phyloP scores from a whole-genome alignment of 1,284 basidiomycete genomes.

The Ganoderma resinaceum region DNA sequence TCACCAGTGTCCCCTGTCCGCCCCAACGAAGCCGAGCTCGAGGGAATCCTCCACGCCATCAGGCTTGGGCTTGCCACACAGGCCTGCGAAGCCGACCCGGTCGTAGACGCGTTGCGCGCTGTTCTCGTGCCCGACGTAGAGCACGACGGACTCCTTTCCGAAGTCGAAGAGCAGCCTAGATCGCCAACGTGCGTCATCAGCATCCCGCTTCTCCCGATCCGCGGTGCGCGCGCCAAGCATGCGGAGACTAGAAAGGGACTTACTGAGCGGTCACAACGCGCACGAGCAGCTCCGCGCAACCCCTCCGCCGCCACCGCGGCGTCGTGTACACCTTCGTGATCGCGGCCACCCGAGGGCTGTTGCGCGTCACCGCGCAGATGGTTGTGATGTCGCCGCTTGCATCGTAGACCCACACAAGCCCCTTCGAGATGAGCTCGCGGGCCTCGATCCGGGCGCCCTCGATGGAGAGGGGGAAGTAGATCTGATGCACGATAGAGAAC shows the following conservation, averaged over 20 bases:
- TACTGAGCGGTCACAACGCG: conserved; percentile 50
- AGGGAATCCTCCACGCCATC: conserved; percentile 49
- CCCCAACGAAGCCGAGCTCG: conserved; percentile 53
- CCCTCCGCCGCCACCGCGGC: conserved; percentile 48
- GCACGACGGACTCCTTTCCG: conserved; percentile 49
- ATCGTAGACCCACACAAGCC: conserved; percentile 56
- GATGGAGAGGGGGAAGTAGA: conserved; percentile 46
- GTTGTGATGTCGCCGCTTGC: conserved; percentile 48
- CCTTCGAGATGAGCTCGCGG: conserved; percentile 48
- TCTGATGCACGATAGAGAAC: conserved; percentile 33
- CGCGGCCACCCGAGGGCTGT: conserved; percentile 50
- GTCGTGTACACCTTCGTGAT: conserved; percentile 60
- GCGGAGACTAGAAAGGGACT: conserved; percentile 25
- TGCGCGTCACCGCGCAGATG: conserved; percentile 56
- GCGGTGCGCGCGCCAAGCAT: conserved; percentile 1
- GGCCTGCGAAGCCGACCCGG: conserved; percentile 53
- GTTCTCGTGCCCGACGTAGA: conserved; percentile 57
- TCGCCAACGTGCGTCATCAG: conserved; percentile 9
- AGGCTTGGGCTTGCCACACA: conserved; percentile 48
- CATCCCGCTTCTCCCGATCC: background rate
- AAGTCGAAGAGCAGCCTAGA: conserved; percentile 44
- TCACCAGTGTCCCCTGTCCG: conserved; percentile 54
- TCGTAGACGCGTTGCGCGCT: conserved; percentile 55
- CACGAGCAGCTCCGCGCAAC: conserved; percentile 55
- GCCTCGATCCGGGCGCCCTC: conserved; percentile 48